These are phyloP conservation scores for Diaporthe aspalathi DNA, from an alignment of 2,329 filamentous ascomycete species.

Conservation along the genomic window DNA sequence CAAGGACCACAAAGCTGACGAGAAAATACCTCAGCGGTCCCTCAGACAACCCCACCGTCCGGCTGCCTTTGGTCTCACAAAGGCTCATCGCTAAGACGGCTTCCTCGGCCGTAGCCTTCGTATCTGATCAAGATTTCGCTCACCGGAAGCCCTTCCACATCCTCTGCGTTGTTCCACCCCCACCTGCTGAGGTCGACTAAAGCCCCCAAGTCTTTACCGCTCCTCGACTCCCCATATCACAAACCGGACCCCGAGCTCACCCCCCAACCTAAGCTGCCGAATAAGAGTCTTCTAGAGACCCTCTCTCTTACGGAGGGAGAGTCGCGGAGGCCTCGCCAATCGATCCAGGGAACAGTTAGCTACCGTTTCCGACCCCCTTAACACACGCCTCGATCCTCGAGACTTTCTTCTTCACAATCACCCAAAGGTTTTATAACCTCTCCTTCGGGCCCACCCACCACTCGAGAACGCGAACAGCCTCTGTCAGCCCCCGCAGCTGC, in stretches of 20 bases:
- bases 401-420: conserved; percentile 29
- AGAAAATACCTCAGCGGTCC: conserved; percentile 25
- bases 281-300: conserved; percentile 98
- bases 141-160: conserved; percentile 73
- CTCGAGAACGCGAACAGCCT: conserved; percentile 28
- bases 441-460: not conserved
- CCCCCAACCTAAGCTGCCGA: conserved; percentile 91
- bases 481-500: conserved; percentile 43
- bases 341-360: conserved; percentile 88
- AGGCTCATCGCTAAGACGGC: conserved; percentile 72
- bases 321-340: conserved; percentile 98
- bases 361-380: conserved; percentile 98
- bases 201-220: conserved; percentile 58
- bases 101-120: conserved; percentile 69
- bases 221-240: conserved; percentile 63
- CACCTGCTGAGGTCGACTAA: conserved; percentile 62
- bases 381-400: conserved; percentile 59
- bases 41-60: conserved; percentile 23
- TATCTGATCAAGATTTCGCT: conserved; percentile 78
- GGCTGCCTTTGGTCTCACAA: conserved; percentile 76
- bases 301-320: conserved; percentile 99
- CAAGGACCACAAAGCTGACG: conserved; percentile 8
- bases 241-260: conserved; percentile 62
- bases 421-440: conserved; percentile 1
- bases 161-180: conserved; percentile 74